Evolutionary conservation across 2,329 filamentous ascomycete genomes (phyloP).

Genomic region (Fusarium oligoseptatum): DNA sequence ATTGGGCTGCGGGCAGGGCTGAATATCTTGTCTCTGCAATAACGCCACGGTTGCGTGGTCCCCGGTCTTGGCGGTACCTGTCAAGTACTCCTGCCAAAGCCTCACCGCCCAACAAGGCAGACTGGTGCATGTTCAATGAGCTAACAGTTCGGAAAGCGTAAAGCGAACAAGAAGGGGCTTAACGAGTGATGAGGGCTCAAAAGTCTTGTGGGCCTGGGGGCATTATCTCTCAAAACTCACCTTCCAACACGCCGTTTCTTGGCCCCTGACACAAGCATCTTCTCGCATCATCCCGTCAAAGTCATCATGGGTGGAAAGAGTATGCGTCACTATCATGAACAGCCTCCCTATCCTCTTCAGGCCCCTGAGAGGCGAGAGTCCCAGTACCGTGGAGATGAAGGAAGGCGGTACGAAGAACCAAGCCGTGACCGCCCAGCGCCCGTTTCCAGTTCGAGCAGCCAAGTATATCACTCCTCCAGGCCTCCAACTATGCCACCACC

Average conservation of each 20-base stretch:
- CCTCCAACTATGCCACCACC: not conserved
- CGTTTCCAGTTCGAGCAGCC: not conserved
- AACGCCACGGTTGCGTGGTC: not conserved
- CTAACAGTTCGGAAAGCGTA: not conserved
- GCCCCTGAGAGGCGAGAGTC: not conserved
- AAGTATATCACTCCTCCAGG: not conserved
- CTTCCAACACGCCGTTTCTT: too few relatives aligned
- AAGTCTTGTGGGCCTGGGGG: not conserved
- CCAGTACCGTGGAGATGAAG: not conserved
- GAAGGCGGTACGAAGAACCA: not conserved
- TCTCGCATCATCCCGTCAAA: too few relatives aligned
- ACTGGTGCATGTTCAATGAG: not conserved
- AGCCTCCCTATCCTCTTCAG: not conserved
- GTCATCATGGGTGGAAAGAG: not conserved
- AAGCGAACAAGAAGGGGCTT: not conserved
- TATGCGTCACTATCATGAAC: not conserved
- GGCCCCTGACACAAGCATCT: too few relatives aligned
- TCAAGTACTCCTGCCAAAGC: not conserved
- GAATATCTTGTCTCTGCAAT: not conserved
- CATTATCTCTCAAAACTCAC: too few relatives aligned
- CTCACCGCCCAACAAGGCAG: not conserved
- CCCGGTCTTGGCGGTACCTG: not conserved
- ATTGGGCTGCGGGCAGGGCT: not conserved
- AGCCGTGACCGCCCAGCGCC: not conserved
- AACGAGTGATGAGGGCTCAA: not conserved